phyloP scores from a whole-genome alignment of 2,329 filamentous ascomycete genomes.

The Exophiala phaeomuriformis region DNA sequence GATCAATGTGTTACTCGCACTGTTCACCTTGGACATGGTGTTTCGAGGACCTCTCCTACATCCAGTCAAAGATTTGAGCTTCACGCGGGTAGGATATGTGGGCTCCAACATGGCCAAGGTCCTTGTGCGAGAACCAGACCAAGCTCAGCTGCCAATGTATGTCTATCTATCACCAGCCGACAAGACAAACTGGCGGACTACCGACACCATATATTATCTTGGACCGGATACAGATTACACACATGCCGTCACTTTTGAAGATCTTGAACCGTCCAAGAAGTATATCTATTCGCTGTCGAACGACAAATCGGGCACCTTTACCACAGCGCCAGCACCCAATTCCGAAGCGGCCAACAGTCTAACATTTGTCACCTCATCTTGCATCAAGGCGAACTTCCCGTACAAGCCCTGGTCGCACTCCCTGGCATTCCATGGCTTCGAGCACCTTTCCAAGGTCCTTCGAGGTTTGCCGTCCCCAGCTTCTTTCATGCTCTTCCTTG shows the following conservation, averaged over 20 bases:
- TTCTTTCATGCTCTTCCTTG: constrained; percentile 60
- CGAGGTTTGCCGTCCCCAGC: constrained; percentile 57
- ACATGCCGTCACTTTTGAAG: constrained; percentile 57
- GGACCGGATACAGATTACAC: constrained; percentile 79
- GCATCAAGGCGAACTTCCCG: constrained; percentile 83
- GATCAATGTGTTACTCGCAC: constrained; percentile 63
- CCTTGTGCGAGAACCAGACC: constrained; percentile 75
- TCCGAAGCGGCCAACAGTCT: constrained; percentile 60
- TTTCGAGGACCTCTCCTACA: constrained; percentile 65
- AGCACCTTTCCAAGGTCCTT: constrained; percentile 65
- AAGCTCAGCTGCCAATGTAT: constrained; percentile 64
- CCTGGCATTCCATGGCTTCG: constrained; percentile 61
- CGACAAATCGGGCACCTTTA: constrained; percentile 76
- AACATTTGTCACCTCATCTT: constrained; percentile 87
- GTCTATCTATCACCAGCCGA: constrained; percentile 48
- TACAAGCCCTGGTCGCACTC: constrained; percentile 81
- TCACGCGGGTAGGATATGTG: constrained; percentile 80
- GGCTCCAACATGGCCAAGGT: constrained; percentile 73
- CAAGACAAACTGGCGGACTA: constrained; percentile 50
- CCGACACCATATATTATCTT: constrained; percentile 58
- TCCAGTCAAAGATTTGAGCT: constrained; percentile 67
- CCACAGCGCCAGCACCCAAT: constrained; percentile 65
- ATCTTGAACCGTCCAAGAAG: constrained; percentile 60
- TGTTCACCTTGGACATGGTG: constrained; percentile 68
- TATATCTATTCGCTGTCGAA: constrained; percentile 86